phyloP scores from a whole-genome alignment of 371 early-diverging fungal genomes.

The Massospora cicadina region DNA sequence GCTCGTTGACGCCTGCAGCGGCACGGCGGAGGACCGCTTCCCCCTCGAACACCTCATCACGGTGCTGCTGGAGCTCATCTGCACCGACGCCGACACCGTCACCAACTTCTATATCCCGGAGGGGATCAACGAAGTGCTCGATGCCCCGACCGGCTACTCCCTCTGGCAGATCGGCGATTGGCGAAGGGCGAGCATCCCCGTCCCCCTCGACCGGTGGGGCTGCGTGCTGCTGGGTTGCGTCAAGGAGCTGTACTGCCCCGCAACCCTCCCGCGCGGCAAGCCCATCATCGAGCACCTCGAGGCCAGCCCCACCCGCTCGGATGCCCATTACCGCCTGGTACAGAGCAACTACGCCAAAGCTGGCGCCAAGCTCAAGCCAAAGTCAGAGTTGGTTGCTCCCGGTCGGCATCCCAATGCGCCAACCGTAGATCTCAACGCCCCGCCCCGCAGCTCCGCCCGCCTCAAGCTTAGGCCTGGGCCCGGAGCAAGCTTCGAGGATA shows the following conservation, averaged over 20 bases:
- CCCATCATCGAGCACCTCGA: background rate
- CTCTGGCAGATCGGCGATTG: background rate
- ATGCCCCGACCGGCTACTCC: background rate
- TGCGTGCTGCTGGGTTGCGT: background rate
- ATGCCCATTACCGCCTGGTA: background rate
- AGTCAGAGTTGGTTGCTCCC: background rate
- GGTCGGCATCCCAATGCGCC: no score
- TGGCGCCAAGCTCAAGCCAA: background rate
- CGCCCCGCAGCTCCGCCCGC: background rate
- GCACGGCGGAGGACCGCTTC: background rate
- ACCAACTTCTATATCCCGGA: background rate
- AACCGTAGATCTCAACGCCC: no score
- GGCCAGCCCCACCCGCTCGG: background rate
- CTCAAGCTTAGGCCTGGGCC: background rate
- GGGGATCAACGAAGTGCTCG: background rate
- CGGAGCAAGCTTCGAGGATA: background rate
- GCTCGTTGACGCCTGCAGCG: background rate
- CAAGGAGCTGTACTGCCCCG: background rate
- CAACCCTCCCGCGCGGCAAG: background rate
- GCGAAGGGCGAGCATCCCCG: background rate
- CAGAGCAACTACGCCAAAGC: background rate
- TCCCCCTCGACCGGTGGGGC: background rate
- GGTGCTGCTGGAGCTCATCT: background rate
- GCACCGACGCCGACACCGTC: background rate
- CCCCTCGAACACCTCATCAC: background rate